Percentiles rank a stretch among this genome's conserved stretches.
Conservation (phyloP, 192 early-diverging fungal species). For the Linnemannia hyalina region DNA sequence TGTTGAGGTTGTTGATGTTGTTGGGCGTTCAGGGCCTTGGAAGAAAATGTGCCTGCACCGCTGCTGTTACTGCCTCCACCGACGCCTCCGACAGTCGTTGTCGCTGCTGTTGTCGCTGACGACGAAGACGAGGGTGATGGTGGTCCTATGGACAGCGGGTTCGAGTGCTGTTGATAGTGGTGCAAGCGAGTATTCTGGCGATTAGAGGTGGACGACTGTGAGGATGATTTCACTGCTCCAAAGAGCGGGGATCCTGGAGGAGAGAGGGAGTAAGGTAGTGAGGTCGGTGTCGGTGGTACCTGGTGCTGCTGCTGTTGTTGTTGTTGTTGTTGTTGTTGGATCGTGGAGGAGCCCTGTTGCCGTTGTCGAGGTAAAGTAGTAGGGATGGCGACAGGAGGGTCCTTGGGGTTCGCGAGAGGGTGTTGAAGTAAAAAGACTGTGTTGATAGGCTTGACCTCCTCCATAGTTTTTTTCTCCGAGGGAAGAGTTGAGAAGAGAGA, state of each 20-base stretch:
- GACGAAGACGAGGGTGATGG: not conserved
- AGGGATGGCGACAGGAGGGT: constrained; percentile 45
- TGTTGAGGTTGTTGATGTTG: constrained; percentile 9
- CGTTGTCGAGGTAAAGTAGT: constrained; percentile 42
- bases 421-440: constrained; percentile 49
- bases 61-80: not conserved
- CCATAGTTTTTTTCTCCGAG: constrained; percentile 16
- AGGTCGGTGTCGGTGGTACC: constrained; percentile 40
- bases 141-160: constrained; percentile 8
- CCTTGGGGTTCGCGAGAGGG: constrained; percentile 49
- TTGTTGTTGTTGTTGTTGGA: not conserved
- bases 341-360: constrained; percentile 7
- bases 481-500: not conserved
- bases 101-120: not conserved
- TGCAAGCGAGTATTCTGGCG: not conserved
- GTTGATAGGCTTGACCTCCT: constrained; percentile 20
- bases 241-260: constrained; percentile 42
- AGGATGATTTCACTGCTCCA: not conserved
- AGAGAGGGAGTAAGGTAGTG: constrained; percentile 29
- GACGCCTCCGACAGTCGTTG: not conserved
- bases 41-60: constrained; percentile 13
- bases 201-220: not conserved
- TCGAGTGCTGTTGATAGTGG: not conserved
- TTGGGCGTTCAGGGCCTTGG: constrained; percentile 19
- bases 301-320: not conserved